Evolutionary conservation across 495 filamentous ascomycete genomes (phyloP), one percentile per base, ranked within the genome.

Genomic region (Aspergillus steynii): DNA sequence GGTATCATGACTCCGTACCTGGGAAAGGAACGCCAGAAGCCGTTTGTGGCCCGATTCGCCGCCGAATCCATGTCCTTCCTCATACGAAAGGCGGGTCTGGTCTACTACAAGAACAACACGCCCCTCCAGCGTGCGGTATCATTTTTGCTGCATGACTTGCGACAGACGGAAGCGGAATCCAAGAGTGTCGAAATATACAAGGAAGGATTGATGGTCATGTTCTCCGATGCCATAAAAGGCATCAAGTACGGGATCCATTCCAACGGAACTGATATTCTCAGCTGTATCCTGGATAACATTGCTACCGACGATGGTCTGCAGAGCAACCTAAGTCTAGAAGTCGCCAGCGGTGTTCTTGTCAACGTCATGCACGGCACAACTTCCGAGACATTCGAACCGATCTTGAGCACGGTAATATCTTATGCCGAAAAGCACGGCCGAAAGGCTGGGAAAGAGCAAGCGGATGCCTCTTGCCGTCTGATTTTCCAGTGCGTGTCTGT

Each of bases 61-160:
- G 95, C 94, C 28, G 95, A 99, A 75, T 91, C 94, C 9, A 84
- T 98, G 80, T 96, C 93, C 60, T 98, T 97, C 69, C 78, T 99
- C 25, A 80, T 98, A 32, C 87, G 92, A 65, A 98, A 96, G 76
- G 90, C 93, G 34, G 91, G 86, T 2, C 82, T 88, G 29, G 81
- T 84, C 0, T 88, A 90, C 57, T 83, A 88, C 58, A 88, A 90
- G 65, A 88, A 91, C 64, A 83, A 83, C 27, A 64, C 63, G 27
- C 85, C 93, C 2, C 78, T 99, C 46, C 76, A 85, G 20, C 73
- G 81, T 28, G 87, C 96, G 31, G 72, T 96, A 0, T 74, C 80
- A 2, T 88, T 91, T 71, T 85, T 87, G 0, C 82, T 89, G 49
- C 74, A 83, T 27, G 91, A 96, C 68, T 75, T 96, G 29, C 72